Conservation (phyloP, 352 stramenopile genomes). For the Chrysophaeum taylorii region DNA sequence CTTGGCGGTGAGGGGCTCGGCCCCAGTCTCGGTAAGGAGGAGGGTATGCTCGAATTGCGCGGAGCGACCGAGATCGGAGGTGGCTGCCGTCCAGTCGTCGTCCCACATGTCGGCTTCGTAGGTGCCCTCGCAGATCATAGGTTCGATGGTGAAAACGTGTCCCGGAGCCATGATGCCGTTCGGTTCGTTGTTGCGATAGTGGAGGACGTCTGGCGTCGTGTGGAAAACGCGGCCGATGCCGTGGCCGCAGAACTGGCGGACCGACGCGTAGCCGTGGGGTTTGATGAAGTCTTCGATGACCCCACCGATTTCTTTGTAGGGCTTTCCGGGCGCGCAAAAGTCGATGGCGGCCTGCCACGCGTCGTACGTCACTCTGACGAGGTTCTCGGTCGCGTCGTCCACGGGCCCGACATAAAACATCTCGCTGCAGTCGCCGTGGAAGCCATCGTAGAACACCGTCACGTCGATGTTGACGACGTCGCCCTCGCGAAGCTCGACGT, state of each 20-base stretch:
- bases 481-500: slow-evolving; percentile 72
- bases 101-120: slow-evolving; percentile 66
- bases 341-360: slow-evolving; percentile 67
- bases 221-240: slow-evolving; percentile 90
- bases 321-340: slow-evolving; percentile 75
- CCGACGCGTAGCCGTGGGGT: slow-evolving; percentile 62
- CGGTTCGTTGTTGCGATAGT: slow-evolving; percentile 91
- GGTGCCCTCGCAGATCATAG: slow-evolving; percentile 92
- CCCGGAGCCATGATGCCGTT: slow-evolving; percentile 84
- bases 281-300: slow-evolving; percentile 78
- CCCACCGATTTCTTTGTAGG: slow-evolving; percentile 82
- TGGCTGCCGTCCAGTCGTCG: slow-evolving; percentile 93
- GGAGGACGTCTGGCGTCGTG: slow-evolving; percentile 84
- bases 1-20: slow-evolving; percentile 81
- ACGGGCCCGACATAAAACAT: slow-evolving; percentile 87
- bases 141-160: slow-evolving; percentile 98
- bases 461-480: slow-evolving; percentile 98
- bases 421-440: slow-evolving; percentile 91
- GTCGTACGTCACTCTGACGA: slow-evolving; percentile 74
- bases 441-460: slow-evolving; percentile 89
- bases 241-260: slow-evolving; percentile 91
- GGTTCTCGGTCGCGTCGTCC: slow-evolving; percentile 60
- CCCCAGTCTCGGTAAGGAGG: slow-evolving; percentile 81
- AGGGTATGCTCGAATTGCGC: slow-evolving; percentile 97
- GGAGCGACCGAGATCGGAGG: slow-evolving; percentile 74